Base-by-base conservation (phyloP, 169 alveolate species). In the Cryptosporidium tyzzeri region DNA sequence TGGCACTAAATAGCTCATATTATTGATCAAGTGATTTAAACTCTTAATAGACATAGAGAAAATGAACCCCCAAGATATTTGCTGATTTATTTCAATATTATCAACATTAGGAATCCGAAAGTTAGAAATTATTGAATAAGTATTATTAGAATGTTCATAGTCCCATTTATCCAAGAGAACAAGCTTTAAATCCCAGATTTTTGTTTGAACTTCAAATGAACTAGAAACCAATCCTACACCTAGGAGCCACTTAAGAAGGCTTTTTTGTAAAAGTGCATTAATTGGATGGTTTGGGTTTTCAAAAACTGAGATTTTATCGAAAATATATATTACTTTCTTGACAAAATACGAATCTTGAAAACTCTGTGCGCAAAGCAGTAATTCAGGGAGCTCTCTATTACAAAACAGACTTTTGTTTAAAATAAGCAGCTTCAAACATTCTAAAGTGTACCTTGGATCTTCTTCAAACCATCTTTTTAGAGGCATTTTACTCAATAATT, bases 291-390 rank as follows among this genome's bases (percentile, higher is more conserved):
- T 65, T 44, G 48, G 31, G 37, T 18, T 37, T n/a, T 62, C 70
- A 62, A 33, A 4, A 3, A 80, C 39, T 10, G 86, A 73, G 18
- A 80, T 29, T 62, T 80, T 80, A 10, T 65, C 75, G 37, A 80
- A 80, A n/a, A 80, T 80, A 4, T 50, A 69, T 21, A 80, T 10
- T 21, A 80, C 69, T 33, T n/a, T 48, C 2, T 21, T 21, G 3
- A 80, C 21, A 80, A 29, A 80, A 62, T 33, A 80, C 14, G 75
- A 80, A 29, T 80, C 75, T 80, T 80, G 89, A 31, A 61, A 80
- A 41, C 51, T 65, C 37, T 33, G 68, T 14, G 69, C 2, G 9
- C 23, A 37, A n/a, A 65, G 41, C 12, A 37, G n/a, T 59, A 62
- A 26, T 1, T 65, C 68, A 10, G 69, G 26, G 6, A 45, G 6